Conservation (phyloP, 805 yeast genomes). For the Isabelozyma gotoi region DNA sequence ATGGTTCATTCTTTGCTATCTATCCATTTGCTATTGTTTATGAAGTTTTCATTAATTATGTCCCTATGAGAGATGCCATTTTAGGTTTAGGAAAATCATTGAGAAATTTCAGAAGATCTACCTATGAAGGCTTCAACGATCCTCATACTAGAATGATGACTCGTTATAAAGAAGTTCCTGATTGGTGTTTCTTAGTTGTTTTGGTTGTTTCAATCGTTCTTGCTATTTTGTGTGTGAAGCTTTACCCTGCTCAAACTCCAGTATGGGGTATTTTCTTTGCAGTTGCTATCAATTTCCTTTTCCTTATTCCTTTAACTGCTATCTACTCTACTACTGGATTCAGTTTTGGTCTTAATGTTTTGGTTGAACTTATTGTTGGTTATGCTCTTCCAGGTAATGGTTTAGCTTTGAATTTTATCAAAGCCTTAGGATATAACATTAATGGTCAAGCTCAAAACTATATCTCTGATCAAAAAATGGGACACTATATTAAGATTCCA, state of each 20-base stretch:
- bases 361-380: slow-evolving; percentile 37
- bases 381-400: slow-evolving; percentile 39
- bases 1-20: slow-evolving; percentile 25
- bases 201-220: slow-evolving; percentile 28
- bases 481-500: slow-evolving; percentile 60
- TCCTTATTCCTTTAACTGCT: slow-evolving; percentile 31
- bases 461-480: slow-evolving; percentile 58
- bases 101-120: slow-evolving; percentile 18
- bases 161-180: slow-evolving; percentile 34
- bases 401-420: slow-evolving; percentile 45
- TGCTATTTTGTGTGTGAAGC: slow-evolving; percentile 29
- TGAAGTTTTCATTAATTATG: slow-evolving; percentile 4
- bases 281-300: slow-evolving; percentile 28
- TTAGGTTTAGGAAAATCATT: slow-evolving; percentile 11
- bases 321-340: slow-evolving; percentile 30
- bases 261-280: slow-evolving; percentile 38
- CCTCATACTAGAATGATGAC: slow-evolving; percentile 33
- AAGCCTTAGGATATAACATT: slow-evolving; percentile 57
- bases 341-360: slow-evolving; percentile 32
- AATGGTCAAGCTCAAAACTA: slow-evolving; percentile 57
- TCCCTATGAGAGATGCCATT: slow-evolving; percentile 10
- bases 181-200: slow-evolving; percentile 25
- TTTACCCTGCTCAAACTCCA: slow-evolving; percentile 34
- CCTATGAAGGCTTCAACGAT: slow-evolving; percentile 31
- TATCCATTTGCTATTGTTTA: slow-evolving; percentile 24